Evolutionary conservation across 495 filamentous ascomycete genomes (phyloP), one percentile per base, ranked within the genome.

Genomic region (Hyaloscypha bicolor): DNA sequence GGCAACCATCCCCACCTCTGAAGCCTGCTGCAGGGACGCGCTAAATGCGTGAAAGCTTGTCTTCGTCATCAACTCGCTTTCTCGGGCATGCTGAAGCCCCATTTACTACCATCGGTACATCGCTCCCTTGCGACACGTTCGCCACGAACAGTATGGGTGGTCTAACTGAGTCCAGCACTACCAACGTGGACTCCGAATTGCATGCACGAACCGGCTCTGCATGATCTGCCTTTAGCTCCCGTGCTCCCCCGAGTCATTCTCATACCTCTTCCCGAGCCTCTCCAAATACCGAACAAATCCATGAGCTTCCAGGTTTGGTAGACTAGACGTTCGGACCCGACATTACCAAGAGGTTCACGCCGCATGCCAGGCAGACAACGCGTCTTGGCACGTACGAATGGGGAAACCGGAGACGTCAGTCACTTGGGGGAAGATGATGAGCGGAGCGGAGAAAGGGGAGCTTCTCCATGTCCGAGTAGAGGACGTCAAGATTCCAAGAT

Each of bases 151-250:
- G 16, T 48, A 19, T 48, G 42, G 42, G 42, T 56, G 25, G 6
- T 25, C n/a, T 11, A 58, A 14, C 21, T 22, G 53, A 29, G 53
- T 29, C 53, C 30, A 14, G 9, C 53, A 32, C 53, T n/a, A 29
- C 9, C 53, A 56, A 9, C 6, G 6, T 56, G 22, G 53, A 29
- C 11, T 25, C 30, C 16, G 22, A 56, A 29, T 56, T 19, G 30
- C 59, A 67, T 68, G 65, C 61, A 64, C 55, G 64, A 71, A 61
- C 69, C n/a, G 69, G 69, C 69, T 71, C 69, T 67, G 69, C 65
- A 71, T 62, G 55, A 64, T 59, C 37, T 56, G 8, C 42, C 19
- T n/a, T 32, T 9, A 9, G 25, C 31, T 31, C 31, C 21, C 57
- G 11, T 6, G 25, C 5, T 52, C 16, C 52, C 25, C 25, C 25